These are phyloP conservation scores for Chalciporus sp. DNA, from an alignment of 1,284 basidiomycete species.

Conservation along the genomic window DNA sequence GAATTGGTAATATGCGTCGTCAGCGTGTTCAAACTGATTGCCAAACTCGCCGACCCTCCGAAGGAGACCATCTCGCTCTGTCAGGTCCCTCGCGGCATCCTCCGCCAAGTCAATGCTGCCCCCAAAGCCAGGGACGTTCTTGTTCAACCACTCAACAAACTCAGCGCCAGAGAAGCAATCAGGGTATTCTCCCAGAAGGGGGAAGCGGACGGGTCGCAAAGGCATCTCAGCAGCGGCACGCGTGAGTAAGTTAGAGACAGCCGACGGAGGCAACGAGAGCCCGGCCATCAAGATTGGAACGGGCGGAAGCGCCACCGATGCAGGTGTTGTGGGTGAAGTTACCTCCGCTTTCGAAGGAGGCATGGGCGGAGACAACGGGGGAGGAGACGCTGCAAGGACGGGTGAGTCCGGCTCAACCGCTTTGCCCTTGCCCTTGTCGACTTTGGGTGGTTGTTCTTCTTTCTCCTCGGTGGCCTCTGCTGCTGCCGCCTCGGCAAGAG, in stretches of 20 bases:
- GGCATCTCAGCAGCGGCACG: slow-evolving; percentile 66
- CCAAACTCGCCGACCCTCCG: slow-evolving; percentile 81
- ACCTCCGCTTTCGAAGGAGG: slow-evolving; percentile 44
- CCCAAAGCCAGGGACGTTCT: slow-evolving; percentile 68
- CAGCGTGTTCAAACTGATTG: slow-evolving; percentile 72
- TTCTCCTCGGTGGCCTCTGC: slow-evolving; percentile 35
- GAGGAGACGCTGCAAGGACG: slow-evolving; percentile 58
- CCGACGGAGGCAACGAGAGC: slow-evolving; percentile 61
- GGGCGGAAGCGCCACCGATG: slow-evolving; percentile 42
- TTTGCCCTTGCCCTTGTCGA: slow-evolving; percentile 81
- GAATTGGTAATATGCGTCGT: slow-evolving; percentile 82
- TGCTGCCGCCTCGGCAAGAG: slow-evolving; percentile 12
- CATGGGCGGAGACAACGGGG: slow-evolving; percentile 58
- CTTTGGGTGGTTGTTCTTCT: slow-evolving; percentile 47
- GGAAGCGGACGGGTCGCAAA: slow-evolving; percentile 69
- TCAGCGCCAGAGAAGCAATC: slow-evolving; percentile 86
- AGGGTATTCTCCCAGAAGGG: slow-evolving; percentile 85
- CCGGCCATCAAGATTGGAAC: slow-evolving; percentile 74
- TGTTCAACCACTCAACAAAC: slow-evolving; percentile 73
- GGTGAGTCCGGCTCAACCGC: slow-evolving; percentile 49
- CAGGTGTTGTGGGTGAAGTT: slow-evolving; percentile 35
- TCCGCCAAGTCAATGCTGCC: slow-evolving; percentile 78
- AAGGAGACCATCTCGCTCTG: slow-evolving; percentile 73
- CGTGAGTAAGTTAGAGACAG: slow-evolving; percentile 67
- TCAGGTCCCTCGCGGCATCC: slow-evolving; percentile 76